Evolutionary conservation across 192 early-diverging fungal species (phyloP), one percentile per base, ranked within the genome.

Genomic region (Backusella tuberculispora): DNA sequence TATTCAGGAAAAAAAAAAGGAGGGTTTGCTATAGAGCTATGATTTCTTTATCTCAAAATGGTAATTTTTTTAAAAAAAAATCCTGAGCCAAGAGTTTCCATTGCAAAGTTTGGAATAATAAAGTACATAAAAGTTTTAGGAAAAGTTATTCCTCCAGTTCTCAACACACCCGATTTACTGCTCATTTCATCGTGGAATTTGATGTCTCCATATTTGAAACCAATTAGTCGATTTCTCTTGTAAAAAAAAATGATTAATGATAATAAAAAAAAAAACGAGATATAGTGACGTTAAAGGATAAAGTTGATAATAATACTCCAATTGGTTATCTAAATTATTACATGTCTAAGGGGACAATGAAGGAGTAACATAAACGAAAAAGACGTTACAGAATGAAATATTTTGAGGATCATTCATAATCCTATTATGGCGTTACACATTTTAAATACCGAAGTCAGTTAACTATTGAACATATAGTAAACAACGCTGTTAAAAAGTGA

Each of bases 281-380:
- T 12, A 60, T 60, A 24, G 53, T 60, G 53, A 60, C 53, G 53
- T 24, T 60, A 60, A 60, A 60, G 53, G 53, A 60, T 60, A 60
- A 60, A 60, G 24, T 60, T 60, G 53, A 24, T 24, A 60, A 60
- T 60, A 24, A 60, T 60, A 60, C 53, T 60, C 53, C 24, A 26
- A 60, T 60, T 60, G 53, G 53, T 60, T 8, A 60, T 60, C 53
- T 13, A 19, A 24, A 60, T 60, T 60, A 26, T 26, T 60, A 26
- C 10, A 5, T 8, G 53, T 60, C 53, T 60, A 60, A 60, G 53
- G 53, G 53, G 53, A 60, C 21, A 26, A 10, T 43, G 53, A 60
- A 26, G 53, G 53, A 60, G 53, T 60, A 60, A 24, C 24, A 9
- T 60, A 60, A 13, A 12, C 21, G 19, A 13, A 60, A 60, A 60